Percentiles rank a stretch among this genome's conserved stretches.
phyloP scores from a whole-genome alignment of 129 eudicot species.

The Solidago caesia region DNA sequence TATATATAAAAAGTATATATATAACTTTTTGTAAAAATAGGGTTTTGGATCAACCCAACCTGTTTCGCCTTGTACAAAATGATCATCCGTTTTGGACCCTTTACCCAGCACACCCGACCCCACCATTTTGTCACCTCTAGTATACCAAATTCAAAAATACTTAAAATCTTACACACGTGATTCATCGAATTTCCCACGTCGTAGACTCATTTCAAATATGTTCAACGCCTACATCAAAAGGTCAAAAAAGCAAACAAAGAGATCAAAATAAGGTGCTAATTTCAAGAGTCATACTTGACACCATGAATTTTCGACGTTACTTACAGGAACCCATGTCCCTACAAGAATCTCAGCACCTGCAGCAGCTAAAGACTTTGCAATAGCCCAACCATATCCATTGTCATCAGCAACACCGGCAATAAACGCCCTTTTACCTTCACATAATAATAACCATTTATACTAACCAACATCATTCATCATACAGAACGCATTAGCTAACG shows the following conservation, averaged over 20 bases:
- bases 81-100: too few relatives aligned
- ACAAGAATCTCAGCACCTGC: conserved; percentile 98
- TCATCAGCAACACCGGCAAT: conserved; percentile 98
- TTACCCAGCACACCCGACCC: too few relatives aligned
- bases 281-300: background rate
- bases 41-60: too few relatives aligned
- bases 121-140: too few relatives aligned
- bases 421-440: conserved; percentile 88
- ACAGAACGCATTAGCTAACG: too few relatives aligned
- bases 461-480: background rate
- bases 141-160: conserved; percentile 8
- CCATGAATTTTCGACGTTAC: conserved; percentile 29
- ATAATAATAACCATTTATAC: background rate
- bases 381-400: conserved; percentile 99
- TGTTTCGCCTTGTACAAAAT: too few relatives aligned
- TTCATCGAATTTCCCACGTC: conserved; percentile 88
- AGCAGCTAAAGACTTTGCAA: conserved; percentile 90
- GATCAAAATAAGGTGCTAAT: background rate
- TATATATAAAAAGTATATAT: too few relatives aligned
- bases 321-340: conserved; percentile 99
- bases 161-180: conserved; percentile 72
- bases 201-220: conserved; percentile 90
- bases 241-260: background rate
- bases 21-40: too few relatives aligned
- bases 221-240: conserved; percentile 63